Base-by-base conservation (phyloP, 768 basidiomycete species). In the Leccinum uliginosum region DNA sequence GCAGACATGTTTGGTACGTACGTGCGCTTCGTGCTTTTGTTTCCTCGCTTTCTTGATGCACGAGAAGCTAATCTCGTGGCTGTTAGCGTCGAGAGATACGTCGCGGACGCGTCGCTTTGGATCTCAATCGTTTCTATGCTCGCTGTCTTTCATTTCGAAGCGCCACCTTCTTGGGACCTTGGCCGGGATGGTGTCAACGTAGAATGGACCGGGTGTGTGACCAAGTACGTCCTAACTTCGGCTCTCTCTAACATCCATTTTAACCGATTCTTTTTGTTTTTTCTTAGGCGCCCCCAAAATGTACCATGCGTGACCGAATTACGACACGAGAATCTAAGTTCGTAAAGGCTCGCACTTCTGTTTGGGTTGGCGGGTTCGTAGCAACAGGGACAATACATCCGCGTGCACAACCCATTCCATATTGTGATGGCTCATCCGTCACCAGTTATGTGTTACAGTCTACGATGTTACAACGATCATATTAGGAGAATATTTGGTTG, bases 31-130 rank as follows among this genome's bases (percentile, higher is more conserved):
- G 15, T 2, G 12, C 34, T 6, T 23, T 4, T 32, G 0, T 6
- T 7, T 23, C 11, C 19, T 43, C n/a, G n/a, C 2, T 40, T 40
- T 40, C n/a, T 7, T 30, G 27, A 26, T 38, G 9, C 8, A 30
- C 10, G 26, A 24, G n/a, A 11, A 11, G 3, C 21, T 60, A 34
- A 60, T 47, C 44, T 3, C 24, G 2, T 10, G 15, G 34, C 10
- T 10, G 0, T 64, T n/a, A 79, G 78, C 55, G 75, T 78, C 19
- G 81, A 79, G 30, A 64, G 71, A 24, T 58, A 75, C 53, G 65
- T 82, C 34, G 78, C 75, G 0, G 73, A 77, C n/a, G 65, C 73
- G 7, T 73, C 72, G 14, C 57, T 77, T 14, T 73, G 70, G 60
- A 65, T 67, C 51, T 50, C 62, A 34, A 61, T 72, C 40, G 62